These are phyloP conservation scores for Botrytis cinerea DNA, from an alignment of 2,329 filamentous ascomycete species.

Conservation along the genomic window DNA sequence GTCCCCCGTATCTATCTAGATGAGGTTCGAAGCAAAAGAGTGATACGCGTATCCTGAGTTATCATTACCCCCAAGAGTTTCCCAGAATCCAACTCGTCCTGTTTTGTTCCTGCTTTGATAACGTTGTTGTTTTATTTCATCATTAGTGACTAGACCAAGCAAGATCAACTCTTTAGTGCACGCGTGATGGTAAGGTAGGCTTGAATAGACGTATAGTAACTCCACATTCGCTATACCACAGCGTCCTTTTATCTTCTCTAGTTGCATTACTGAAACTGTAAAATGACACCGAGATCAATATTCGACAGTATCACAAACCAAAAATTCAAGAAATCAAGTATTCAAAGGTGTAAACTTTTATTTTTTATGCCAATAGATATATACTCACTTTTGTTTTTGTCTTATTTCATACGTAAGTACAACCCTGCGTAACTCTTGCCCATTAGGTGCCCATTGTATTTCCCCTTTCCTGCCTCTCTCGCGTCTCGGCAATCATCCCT, in stretches of 20 bases:
- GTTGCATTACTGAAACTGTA: not conserved
- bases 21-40: not conserved
- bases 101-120: not conserved
- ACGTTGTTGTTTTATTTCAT: not conserved
- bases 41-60: not conserved
- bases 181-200: not conserved
- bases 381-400: not conserved
- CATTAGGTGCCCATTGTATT: not conserved
- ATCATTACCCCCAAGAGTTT: too few species aligned
- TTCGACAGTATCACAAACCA: not conserved
- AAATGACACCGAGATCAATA: not conserved
- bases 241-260: not conserved
- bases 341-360: constrained; percentile 1
- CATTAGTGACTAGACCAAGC: not conserved
- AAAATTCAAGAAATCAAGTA: not conserved
- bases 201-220: too few species aligned
- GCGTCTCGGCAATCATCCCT: not conserved
- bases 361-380: not conserved
- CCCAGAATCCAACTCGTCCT: not conserved
- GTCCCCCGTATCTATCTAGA: not conserved
- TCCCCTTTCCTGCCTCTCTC: not conserved
- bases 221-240: not conserved
- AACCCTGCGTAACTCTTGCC: not conserved
- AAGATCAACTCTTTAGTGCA: not conserved
- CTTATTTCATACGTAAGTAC: not conserved